Evolutionary conservation across 257 asterid species (phyloP).

Genomic region (Phtheirospermum japonicum): DNA sequence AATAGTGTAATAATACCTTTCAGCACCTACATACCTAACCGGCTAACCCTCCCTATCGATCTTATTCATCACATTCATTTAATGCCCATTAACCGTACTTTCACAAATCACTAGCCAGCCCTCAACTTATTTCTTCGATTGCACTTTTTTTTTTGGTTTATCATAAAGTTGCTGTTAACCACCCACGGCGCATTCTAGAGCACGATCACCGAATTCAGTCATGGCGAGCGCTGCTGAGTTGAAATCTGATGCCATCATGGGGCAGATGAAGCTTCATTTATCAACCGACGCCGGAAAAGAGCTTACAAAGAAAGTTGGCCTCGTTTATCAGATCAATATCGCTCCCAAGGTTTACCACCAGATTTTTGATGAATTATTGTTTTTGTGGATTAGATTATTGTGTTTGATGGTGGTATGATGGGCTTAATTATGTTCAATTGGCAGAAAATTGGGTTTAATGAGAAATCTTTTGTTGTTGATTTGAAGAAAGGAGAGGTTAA

Average conservation of each 20-base stretch:
- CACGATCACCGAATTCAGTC: neutral
- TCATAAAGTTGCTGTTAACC: neutral
- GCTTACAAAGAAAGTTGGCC: slow-evolving; percentile 59
- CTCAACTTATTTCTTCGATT: no score
- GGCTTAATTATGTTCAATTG: neutral
- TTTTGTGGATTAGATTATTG: neutral
- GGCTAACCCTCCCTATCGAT: no score
- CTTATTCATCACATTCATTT: no score
- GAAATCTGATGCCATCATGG: slow-evolving; percentile 71
- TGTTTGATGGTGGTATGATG: neutral
- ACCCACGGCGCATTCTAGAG: no score
- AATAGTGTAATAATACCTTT: no score
- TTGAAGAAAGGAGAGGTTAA: slow-evolving; percentile 82
- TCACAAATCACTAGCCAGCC: no score
- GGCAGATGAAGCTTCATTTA: slow-evolving; percentile 72
- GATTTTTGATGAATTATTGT: neutral
- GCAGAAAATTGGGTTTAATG: slow-evolving; percentile 69
- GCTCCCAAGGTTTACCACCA: slow-evolving; percentile 65
- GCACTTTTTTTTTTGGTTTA: no score
- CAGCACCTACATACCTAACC: no score
- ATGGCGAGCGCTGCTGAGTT: slow-evolving; percentile 43
- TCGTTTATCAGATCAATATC: slow-evolving; percentile 76
- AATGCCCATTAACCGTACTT: no score
- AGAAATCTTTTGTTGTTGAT: slow-evolving; percentile 70
- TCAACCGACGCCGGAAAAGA: slow-evolving; percentile 65